phyloP scores from a whole-genome alignment of 2,329 filamentous ascomycete genomes.

The Fusarium cyanostomum region DNA sequence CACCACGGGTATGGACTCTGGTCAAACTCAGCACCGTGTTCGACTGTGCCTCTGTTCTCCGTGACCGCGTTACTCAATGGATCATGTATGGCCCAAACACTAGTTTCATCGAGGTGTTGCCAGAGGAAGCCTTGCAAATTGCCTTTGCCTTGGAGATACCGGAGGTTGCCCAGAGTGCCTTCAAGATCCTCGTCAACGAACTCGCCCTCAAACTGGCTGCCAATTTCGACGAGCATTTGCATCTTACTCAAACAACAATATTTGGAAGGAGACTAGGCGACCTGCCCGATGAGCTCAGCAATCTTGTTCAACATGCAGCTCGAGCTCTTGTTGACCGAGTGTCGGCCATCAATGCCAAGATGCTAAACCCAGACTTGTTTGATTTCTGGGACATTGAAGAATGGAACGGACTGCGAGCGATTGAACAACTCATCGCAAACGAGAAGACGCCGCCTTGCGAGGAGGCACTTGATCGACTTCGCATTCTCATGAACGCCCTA shows the following conservation, averaged over 20 bases:
- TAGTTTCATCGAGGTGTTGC: slow-evolving; percentile 69
- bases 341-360: slow-evolving; percentile 35
- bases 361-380: slow-evolving; percentile 49
- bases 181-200: slow-evolving; percentile 71
- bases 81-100: slow-evolving; percentile 63
- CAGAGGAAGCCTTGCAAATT: slow-evolving; percentile 69
- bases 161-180: slow-evolving; percentile 58
- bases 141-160: slow-evolving; percentile 58
- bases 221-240: background rate
- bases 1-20: slow-evolving; percentile 73
- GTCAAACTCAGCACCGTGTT: slow-evolving; percentile 69
- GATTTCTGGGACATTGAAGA: slow-evolving; percentile 44
- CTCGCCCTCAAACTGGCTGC: slow-evolving; percentile 60
- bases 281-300: slow-evolving; percentile 63
- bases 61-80: slow-evolving; percentile 66
- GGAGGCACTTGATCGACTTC: slow-evolving; percentile 30
- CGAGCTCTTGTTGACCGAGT: slow-evolving; percentile 62
- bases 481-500: slow-evolving; percentile 37
- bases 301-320: slow-evolving; percentile 68
- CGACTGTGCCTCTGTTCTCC: slow-evolving; percentile 58
- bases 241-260: slow-evolving; percentile 42
- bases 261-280: slow-evolving; percentile 60
- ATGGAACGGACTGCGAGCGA: slow-evolving; percentile 46
- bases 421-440: slow-evolving; percentile 41
- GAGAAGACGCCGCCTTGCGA: slow-evolving; percentile 1